These are phyloP conservation scores for Pseudognaphalium luteoalbum DNA, from an alignment of 129 eudicot genomes.

Conservation along the genomic window DNA sequence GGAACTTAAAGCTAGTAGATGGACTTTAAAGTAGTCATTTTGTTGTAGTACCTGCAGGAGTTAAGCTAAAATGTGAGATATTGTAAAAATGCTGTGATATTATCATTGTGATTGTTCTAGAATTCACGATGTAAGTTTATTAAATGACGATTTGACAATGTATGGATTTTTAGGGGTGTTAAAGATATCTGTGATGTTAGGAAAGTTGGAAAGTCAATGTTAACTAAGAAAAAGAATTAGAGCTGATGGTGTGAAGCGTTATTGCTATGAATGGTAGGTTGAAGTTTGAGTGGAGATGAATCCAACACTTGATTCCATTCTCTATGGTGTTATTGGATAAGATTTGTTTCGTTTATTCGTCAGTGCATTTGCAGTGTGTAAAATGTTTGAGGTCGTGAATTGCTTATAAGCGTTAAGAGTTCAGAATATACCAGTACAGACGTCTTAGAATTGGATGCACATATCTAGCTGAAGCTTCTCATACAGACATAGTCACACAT, in stretches of 20 bases:
- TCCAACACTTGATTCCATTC: too few relatives aligned
- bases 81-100: neutral
- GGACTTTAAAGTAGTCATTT: neutral
- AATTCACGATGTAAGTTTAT: neutral
- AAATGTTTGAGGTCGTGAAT: too few relatives aligned
- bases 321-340: too few relatives aligned
- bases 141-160: neutral
- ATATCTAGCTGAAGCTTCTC: conserved; percentile 6
- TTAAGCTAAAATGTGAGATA: neutral
- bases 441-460: neutral
- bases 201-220: neutral
- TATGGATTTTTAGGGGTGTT: neutral
- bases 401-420: neutral
- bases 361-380: too few relatives aligned
- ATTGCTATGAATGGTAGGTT: neutral
- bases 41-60: neutral
- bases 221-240: neutral
- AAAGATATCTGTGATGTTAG: conserved; percentile 11
- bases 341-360: too few relatives aligned
- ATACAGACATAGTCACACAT: neutral
- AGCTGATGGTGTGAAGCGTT: neutral
- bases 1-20: conserved; percentile 11
- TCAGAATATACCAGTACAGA: neutral
- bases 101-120: neutral
- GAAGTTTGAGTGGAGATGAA: too few relatives aligned